Conservation (phyloP, 768 basidiomycete genomes). For the Mrakia blollopis region DNA sequence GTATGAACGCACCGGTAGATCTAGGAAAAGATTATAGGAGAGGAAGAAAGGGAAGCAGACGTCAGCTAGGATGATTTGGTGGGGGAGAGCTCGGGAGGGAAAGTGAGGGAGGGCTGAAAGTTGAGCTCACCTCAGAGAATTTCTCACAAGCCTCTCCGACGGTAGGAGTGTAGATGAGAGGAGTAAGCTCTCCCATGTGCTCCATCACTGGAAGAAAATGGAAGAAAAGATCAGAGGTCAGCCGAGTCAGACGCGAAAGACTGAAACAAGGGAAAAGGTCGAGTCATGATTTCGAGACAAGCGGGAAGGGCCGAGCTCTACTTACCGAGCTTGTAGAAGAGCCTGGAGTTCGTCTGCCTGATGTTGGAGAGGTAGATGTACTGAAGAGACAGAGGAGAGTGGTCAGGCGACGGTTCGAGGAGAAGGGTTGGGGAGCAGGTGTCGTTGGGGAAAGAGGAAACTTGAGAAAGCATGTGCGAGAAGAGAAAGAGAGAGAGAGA, state of each 20-base stretch:
- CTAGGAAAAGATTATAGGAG: neutral
- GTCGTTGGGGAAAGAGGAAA: slow-evolving; percentile 50
- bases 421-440: neutral
- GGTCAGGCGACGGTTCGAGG: too few relatives aligned
- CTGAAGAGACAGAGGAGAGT: slow-evolving; percentile 51
- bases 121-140: slow-evolving; percentile 58
- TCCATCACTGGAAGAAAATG: slow-evolving; percentile 12
- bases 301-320: slow-evolving; percentile 41
- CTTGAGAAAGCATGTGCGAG: neutral
- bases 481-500: slow-evolving; percentile 58
- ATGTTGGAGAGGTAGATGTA: slow-evolving; percentile 77
- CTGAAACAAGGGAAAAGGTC: neutral
- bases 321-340: slow-evolving; percentile 74
- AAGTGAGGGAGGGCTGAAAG: neutral
- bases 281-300: neutral
- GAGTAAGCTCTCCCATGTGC: slow-evolving; percentile 52
- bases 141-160: slow-evolving; percentile 87
- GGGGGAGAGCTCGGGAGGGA: neutral
- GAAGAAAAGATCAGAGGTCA: slow-evolving; percentile 28
- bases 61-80: neutral
- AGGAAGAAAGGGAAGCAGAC: neutral
- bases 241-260: neutral
- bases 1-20: slow-evolving; percentile 22
- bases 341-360: slow-evolving; percentile 62
- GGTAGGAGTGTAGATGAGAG: slow-evolving; percentile 86